A percentile compares a stretch with the other conserved stretches of the same genome.
phyloP scores from a whole-genome alignment of 2,329 filamentous ascomycete genomes.

The Beauveria medogensis region DNA sequence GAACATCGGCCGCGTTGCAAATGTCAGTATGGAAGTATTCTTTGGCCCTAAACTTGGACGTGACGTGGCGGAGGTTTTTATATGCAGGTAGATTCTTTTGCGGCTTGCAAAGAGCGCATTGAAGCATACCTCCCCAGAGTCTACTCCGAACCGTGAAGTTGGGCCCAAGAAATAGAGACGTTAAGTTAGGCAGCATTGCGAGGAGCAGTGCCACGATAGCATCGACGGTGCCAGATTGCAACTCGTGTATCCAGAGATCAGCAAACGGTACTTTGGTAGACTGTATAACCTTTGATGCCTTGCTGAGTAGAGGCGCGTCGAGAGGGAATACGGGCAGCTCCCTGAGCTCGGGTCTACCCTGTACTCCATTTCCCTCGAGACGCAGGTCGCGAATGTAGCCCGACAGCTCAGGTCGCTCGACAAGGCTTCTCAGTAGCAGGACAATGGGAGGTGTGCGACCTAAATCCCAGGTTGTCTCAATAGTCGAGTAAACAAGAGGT shows the following conservation, averaged over 20 bases:
- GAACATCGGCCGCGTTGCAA: not conserved
- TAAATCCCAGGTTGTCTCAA: not conserved
- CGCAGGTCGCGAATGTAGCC: not conserved
- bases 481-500: not conserved
- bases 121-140: not conserved
- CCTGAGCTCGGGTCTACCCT: not conserved
- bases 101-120: not conserved
- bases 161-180: not conserved
- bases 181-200: not conserved
- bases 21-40: not conserved
- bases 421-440: not conserved
- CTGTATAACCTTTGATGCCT: not conserved
- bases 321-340: not conserved
- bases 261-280: not conserved
- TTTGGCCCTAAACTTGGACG: not conserved
- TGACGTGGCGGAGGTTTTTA: not conserved
- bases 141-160: not conserved
- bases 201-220: not conserved
- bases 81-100: not conserved
- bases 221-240: not conserved
- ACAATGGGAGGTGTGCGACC: not conserved
- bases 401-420: not conserved
- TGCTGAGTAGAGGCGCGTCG: not conserved
- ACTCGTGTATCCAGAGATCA: not conserved
- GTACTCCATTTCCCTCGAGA: not conserved